Conservation (phyloP, 1,139 yeast genomes). For the Hansenula sp. region DNA sequence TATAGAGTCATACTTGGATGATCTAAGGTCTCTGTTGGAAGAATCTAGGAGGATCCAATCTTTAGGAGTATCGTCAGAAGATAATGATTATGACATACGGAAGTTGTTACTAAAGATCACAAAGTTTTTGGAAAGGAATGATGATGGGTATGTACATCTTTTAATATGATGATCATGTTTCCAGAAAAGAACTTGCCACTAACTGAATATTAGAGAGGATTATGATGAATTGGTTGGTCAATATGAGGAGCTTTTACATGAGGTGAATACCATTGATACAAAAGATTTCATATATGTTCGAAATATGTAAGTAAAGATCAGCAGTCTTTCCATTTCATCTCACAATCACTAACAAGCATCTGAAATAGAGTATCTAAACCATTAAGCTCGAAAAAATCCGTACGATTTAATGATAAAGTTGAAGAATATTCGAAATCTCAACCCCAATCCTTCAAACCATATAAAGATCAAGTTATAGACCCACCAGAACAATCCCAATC, state of each 20-base stretch:
- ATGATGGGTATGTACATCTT: constrained; percentile 22
- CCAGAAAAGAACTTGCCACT: constrained; percentile 2
- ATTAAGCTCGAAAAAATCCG: constrained; percentile 25
- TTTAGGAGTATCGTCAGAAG: constrained; percentile 40
- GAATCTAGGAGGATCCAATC: constrained; percentile 17
- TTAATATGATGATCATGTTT: constrained; percentile 21
- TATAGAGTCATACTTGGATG: constrained; percentile 23
- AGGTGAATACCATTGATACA: constrained; percentile 30
- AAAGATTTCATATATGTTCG: constrained; percentile 34
- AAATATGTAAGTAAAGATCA: constrained; percentile 8
- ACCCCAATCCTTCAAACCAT: constrained; percentile 35
- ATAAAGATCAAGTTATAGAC: constrained; percentile 34
- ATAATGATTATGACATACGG: constrained; percentile 52
- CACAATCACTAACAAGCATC: constrained; percentile 1
- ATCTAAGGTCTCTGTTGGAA: constrained; percentile 16
- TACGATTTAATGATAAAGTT: constrained; percentile 31
- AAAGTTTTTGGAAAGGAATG: constrained; percentile 27
- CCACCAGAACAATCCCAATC: constrained; percentile 15
- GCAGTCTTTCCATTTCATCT: too few species aligned
- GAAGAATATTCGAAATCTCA: constrained; percentile 24
- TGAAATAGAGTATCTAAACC: constrained; percentile 4
- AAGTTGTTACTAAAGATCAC: constrained; percentile 37
- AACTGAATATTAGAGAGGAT: constrained; percentile 20
- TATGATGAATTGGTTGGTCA: constrained; percentile 33
- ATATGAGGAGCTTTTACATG: constrained; percentile 25